phyloP scores from a whole-genome alignment of 2,329 filamentous ascomycete genomes.

The Neopestalotiopsis rosae region DNA sequence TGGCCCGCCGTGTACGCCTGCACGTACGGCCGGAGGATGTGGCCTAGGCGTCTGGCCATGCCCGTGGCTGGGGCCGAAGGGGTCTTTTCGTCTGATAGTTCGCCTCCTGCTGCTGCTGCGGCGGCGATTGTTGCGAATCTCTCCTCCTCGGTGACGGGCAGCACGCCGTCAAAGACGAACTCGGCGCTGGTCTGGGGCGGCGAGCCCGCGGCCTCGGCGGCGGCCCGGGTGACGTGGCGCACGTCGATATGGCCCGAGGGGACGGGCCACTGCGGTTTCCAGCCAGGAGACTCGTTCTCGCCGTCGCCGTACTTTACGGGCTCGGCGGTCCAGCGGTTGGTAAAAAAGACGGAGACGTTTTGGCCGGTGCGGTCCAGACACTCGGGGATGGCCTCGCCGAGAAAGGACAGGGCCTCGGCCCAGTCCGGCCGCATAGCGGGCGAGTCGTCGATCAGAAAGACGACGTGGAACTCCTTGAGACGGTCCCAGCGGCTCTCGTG shows the following conservation, averaged over 20 bases:
- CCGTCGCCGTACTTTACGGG: neutral
- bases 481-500: conserved; percentile 3
- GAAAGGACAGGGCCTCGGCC: conserved; percentile 8
- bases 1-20: conserved; percentile 49
- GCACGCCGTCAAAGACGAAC: neutral
- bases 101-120: no score
- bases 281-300: neutral
- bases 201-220: neutral
- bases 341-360: conserved; percentile 5
- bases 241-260: conserved; percentile 3
- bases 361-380: neutral
- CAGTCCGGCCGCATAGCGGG: neutral
- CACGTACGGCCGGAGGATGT: conserved; percentile 78
- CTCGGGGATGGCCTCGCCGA: neutral
- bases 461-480: conserved; percentile 4
- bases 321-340: conserved; percentile 8
- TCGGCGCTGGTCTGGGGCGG: conserved; percentile 1
- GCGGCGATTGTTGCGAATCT: neutral
- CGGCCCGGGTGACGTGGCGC: neutral
- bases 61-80: neutral
- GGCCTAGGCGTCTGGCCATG: conserved; percentile 73
- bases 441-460: conserved; percentile 4
- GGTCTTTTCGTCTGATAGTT: no score
- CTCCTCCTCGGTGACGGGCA: neutral
- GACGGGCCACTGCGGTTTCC: conserved; percentile 2